Base-by-base conservation (phyloP, 176 grass and related monocot species). In the Carex pumila region DNA sequence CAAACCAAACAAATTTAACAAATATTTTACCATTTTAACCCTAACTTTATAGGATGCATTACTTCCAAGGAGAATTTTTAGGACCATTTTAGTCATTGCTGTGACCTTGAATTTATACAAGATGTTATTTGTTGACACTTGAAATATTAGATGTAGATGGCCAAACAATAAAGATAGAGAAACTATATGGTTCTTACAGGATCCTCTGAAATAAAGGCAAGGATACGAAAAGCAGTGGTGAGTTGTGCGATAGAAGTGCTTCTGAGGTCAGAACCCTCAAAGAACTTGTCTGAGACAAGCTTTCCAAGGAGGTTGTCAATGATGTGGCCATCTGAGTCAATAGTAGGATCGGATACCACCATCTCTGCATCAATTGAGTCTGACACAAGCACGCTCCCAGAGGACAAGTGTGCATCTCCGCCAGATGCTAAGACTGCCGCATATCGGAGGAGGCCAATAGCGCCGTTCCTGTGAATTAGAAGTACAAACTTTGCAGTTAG, bases 301-400 rank as follows among this genome's bases (percentile, higher is more conserved):
- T 94, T 98, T 43, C 95, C 92, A 60, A 98, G 91, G 79, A 94
- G 95, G 88, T 90, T 98, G 82, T 94, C 95, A 80, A 98, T 90
- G 61, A 98, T 70, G 47, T 91, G 95, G 71, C 88, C 88, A 71
- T 93, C 92, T 66, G 90, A 89, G 79, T 79, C 92, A 87, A 74
- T 90, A 86, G 84, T 93, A 82, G 85, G 89, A 91, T 98, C 92
- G 65, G 88, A 87, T 74, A 98, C 85, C 49, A 98, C 92, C 91
- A 93, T 93, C 79, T 98, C 95, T 6, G 92, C 87, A 84, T 98
- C 95, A 73, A 98, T 94, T 34, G 95, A 91, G 74, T 98, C 95
- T 65, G 95, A 98, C 60, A 98, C 95, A 11, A 98, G 90, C 73
- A 98, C 90, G 53, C 91, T 92, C 79, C 89, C 81, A 43, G 95